Evolutionary conservation across 805 yeast species (phyloP), one percentile per base, ranked within the genome.

Genomic region (Debaryomyces maramus): DNA sequence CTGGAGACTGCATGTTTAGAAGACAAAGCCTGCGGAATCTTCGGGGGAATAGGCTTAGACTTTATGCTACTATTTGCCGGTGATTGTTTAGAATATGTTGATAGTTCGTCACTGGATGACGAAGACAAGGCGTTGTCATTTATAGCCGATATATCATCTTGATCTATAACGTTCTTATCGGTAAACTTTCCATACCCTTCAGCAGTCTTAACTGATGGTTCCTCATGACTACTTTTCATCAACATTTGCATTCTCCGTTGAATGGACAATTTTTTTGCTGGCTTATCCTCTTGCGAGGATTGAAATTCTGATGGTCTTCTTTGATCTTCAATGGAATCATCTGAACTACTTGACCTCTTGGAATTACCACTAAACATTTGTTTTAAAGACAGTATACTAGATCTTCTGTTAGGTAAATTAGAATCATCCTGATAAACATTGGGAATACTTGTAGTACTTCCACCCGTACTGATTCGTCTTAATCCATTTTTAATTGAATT

Each of bases 141-240:
- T 11, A 65, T 64, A 3, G 65, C 63, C 6, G 55, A 56, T 13
- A 65, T 43, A 24, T 65, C 70, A 13, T 66, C 71, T 11, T 53
- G 64, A 33, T 24, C n/a, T n/a, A n/a, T n/a, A n/a, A 57, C 68
- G 36, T 54, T 55, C 9, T 34, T 22, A 35, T 74, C 83, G 0
- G 90, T 81, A 55, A 75, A 86, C 55, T 79, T 78, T 6, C 96
- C 96, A 59, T 89, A 88, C 0, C 96, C 96, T 4, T 71, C 60
- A 0, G 96, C 96, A 0, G 91, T 81, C 50, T 77, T 82, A 0
- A 75, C 64, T 3, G 76, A 75, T 9, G 77, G 75, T 4, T 75
- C 55, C n/a, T 53, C 47, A 27, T 53, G 63, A 37, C 60, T 59
- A 44, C 70, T 66, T 43, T 60, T 67, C 40, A 80, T 57, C 28